Evolutionary conservation across 1,284 basidiomycete genomes (phyloP).

Genomic region (Ustilago vetiveriae): DNA sequence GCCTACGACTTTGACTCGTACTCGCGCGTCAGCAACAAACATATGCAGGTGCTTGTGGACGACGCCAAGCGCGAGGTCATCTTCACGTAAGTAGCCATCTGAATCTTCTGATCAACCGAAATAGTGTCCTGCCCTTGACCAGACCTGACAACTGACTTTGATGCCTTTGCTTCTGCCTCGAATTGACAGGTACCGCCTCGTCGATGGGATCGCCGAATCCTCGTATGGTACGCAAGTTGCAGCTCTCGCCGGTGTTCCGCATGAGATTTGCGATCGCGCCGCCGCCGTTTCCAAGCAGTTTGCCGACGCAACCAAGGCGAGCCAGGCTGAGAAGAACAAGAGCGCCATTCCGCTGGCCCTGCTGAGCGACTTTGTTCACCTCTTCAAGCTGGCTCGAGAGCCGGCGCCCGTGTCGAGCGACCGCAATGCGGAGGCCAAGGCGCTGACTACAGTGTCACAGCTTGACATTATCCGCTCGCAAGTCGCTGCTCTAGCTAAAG

Average conservation of each 20-base stretch:
- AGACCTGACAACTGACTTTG: too few relatives aligned
- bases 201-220: slow-evolving; percentile 77
- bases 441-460: slow-evolving; percentile 38
- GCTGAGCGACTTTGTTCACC: slow-evolving; percentile 62
- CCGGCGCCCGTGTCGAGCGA: slow-evolving; percentile 18
- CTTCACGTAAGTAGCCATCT: slow-evolving; percentile 57
- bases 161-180: too few relatives aligned
- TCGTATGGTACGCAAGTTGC: slow-evolving; percentile 76
- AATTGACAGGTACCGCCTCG: slow-evolving; percentile 61
- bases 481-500: slow-evolving; percentile 26
- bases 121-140: too few relatives aligned
- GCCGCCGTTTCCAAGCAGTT: slow-evolving; percentile 59
- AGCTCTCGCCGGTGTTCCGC: slow-evolving; percentile 62
- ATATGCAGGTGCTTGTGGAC: slow-evolving; percentile 66
- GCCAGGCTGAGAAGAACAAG: slow-evolving; percentile 55
- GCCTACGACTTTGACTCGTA: slow-evolving; percentile 62
- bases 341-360: slow-evolving; percentile 54
- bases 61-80: slow-evolving; percentile 61
- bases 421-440: slow-evolving; percentile 26
- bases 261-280: slow-evolving; percentile 62
- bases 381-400: slow-evolving; percentile 49
- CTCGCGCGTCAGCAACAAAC: slow-evolving; percentile 64
- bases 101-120: not conserved
- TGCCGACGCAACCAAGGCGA: slow-evolving; percentile 47
- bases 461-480: slow-evolving; percentile 55